phyloP scores from a whole-genome alignment of 495 filamentous ascomycete genomes.

The Evernia prunastri region DNA sequence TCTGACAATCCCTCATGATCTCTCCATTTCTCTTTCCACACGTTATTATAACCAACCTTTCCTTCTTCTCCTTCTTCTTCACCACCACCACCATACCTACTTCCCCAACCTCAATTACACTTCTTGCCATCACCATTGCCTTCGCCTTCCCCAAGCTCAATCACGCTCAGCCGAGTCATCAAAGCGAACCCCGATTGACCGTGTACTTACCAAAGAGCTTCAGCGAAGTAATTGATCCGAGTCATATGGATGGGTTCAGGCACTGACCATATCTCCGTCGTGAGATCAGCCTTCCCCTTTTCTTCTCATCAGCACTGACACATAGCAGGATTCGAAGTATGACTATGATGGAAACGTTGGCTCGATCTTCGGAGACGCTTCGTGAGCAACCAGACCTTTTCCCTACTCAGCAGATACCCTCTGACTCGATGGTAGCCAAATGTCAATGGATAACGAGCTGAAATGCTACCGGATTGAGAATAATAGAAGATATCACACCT shows the following conservation, averaged over 20 bases:
- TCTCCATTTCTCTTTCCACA: background rate
- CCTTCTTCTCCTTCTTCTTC: too few species aligned
- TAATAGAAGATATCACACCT: constrained; percentile 36
- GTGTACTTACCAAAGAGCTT: background rate
- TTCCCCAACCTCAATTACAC: background rate
- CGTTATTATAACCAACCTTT: background rate
- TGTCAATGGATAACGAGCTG: constrained; percentile 25
- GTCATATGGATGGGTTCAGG: constrained; percentile 27
- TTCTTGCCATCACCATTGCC: background rate
- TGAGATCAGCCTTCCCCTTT: constrained; percentile 8
- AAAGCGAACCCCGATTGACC: background rate
- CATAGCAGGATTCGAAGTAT: constrained; percentile 18
- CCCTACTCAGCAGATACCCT: background rate
- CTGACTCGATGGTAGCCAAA: constrained; percentile 10
- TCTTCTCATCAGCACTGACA: background rate
- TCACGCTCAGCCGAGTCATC: background rate
- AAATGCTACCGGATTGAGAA: constrained; percentile 33
- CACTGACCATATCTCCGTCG: constrained; percentile 22
- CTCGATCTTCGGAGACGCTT: constrained; percentile 18
- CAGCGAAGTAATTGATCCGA: background rate
- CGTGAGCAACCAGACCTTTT: constrained; percentile 15
- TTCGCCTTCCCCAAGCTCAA: background rate
- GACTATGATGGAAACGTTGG: constrained; percentile 17
- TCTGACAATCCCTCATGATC: background rate
- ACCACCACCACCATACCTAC: background rate